Base-by-base conservation (phyloP, 106 monocot species). In the Hemerocallis citrina region DNA sequence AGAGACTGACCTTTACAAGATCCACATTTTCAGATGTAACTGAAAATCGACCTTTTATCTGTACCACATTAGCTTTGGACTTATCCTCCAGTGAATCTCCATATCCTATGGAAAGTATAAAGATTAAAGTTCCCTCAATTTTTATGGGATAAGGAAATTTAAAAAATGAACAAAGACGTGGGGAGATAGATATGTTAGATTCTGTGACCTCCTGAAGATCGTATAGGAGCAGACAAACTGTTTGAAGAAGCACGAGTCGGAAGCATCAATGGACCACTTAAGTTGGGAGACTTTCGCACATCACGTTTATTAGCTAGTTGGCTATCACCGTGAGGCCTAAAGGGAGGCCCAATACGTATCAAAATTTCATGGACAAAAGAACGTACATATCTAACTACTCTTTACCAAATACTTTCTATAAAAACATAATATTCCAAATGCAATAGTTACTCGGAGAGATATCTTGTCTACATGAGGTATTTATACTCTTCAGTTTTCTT, bases 11-110 rank as follows among this genome's bases (percentile, higher is more conserved):
- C 79, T 92, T 92, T 23, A 77, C 92, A 65, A 92, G 77, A 81
- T 92, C 92, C 28, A 92, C 90, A 83, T 95, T 86, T 77, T 95
- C 95, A 52, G 95, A 95, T 66, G 95, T 95, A 71, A 95, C 90
- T 65, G 95, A 95, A 71, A 95, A 95, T 0, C 95, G 82, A 14
- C 95, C 95, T 76, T 79, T 89, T 72, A 92, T 92, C 59, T 95
- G 90, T 32, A 95, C 90, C 55, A 88, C 81, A 72, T 79, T 92
- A 23, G 75, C 39, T 44, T 86, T 86, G 2, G 84, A 63, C 54
- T 81, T 96, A 43, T 96, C 88, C 35, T 85, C 88, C 23, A 67
- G 54, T 1, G 81, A 62, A 38, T 88, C 84, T 55, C 77, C 74
- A 85, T 76, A 88, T 62, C 92, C 92, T 85, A 67, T 37, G n/a